phyloP scores from a whole-genome alignment of 345 rosid species.

The Eucalyptus polybractea region DNA sequence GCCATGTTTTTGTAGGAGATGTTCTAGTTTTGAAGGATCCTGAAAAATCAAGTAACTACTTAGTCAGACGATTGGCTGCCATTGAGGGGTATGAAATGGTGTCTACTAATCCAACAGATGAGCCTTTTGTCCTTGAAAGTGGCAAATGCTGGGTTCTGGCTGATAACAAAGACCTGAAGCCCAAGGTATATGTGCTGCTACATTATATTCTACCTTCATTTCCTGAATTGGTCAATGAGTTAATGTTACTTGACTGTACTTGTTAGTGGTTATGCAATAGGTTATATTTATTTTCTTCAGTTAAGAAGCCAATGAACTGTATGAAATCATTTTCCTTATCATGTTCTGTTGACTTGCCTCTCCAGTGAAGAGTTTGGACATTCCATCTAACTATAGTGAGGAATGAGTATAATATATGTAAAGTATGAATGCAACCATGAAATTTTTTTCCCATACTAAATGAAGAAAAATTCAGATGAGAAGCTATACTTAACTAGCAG shows the following conservation, averaged over 20 bases:
- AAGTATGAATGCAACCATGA: not conserved
- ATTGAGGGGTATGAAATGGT: conserved; percentile 81
- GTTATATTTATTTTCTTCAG: not conserved
- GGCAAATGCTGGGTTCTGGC: conserved; percentile 90
- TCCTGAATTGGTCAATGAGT: not conserved
- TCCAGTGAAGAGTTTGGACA: not conserved
- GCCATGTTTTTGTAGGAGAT: conserved; percentile 79
- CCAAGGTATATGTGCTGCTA: conserved; percentile 46
- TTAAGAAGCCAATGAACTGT: not conserved
- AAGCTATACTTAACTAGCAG: not conserved
- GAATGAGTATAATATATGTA: not conserved
- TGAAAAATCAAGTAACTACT: conserved; percentile 26
- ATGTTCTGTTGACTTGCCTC: not conserved
- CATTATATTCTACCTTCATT: not conserved
- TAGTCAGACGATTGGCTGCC: conserved; percentile 88
- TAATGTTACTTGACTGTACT: not conserved
- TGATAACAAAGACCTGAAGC: conserved; percentile 61
- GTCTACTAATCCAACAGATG: conserved; percentile 63
- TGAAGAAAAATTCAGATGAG: not conserved
- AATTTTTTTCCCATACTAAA: not conserved
- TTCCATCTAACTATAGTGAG: not conserved
- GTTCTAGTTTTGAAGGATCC: conserved; percentile 92
- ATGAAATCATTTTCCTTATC: not conserved
- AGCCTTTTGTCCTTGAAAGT: conserved; percentile 70
- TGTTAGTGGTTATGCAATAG: not conserved